Base-by-base conservation (phyloP, 1,139 yeast genomes). In the Eremothecium sinecaudum region DNA sequence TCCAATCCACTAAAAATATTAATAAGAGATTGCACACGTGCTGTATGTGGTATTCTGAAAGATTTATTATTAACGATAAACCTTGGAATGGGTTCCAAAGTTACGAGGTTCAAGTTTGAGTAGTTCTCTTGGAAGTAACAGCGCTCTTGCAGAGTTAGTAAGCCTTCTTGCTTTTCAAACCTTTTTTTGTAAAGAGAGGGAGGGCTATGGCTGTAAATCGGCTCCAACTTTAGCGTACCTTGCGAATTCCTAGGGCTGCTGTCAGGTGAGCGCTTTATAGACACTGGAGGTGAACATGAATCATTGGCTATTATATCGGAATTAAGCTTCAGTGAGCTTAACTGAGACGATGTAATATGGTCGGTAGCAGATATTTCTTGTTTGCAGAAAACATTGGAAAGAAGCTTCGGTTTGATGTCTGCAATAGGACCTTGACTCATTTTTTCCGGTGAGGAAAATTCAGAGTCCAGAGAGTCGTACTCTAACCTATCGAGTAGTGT, bases 41-140 rank as follows among this genome's bases (percentile, higher is more conserved):
- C 33, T 22, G 47, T 40, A 35, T 53, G 59, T 7, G 43, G 42
- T 12, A 51, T 29, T 16, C 23, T 30, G 1, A 32, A 28, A 4
- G 29, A 26, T 16, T 40, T 42, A 2, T 40, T 38, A 4, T 15
- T 23, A 9, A 17, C 19, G 2, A 28, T 20, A 19, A 51, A 42
- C 19, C 33, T 28, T 1, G 57, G 56, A 20, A 44, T 36, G 4
- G 56, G 41, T 11, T 44, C 48, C 23, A 51, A 46, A 4, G 49
- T 40, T 2, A 50, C 48, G 3, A 40, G 28, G 15, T 45, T 38
- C 6, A 42, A 32, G 2, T 48, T 44, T 3, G 43, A 39, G 29
- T 52, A 50, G 19, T 51, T 31, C 7, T 32, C 32, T 21, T 40
- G 37, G 26, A 51, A 51, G 31, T 40, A 49, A 9, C 35, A 36